These are phyloP conservation scores for Colletotrichum neosansevieriae DNA, from an alignment of 2,329 filamentous ascomycete genomes.

Conservation along the genomic window DNA sequence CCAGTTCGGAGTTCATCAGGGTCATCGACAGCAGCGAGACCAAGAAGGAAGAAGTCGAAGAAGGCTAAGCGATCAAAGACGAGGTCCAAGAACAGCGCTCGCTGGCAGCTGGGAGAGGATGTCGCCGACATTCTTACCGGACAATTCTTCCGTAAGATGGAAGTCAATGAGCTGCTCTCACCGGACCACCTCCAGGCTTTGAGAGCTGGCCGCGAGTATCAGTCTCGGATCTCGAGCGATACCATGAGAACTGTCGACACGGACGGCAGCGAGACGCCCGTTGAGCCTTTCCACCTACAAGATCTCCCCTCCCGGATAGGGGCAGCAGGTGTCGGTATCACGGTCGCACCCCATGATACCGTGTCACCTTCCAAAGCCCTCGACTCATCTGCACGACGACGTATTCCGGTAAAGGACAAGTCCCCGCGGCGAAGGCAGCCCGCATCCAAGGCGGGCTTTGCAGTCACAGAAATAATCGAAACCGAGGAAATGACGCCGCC, in stretches of 20 bases:
- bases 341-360: slow-evolving; percentile 46
- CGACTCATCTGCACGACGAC: slow-evolving; percentile 42
- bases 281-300: slow-evolving; percentile 64
- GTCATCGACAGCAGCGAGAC: slow-evolving; percentile 48
- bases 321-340: slow-evolving; percentile 51
- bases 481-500: slow-evolving; percentile 43
- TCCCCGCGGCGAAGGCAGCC: slow-evolving; percentile 20
- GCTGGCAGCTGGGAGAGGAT: slow-evolving; percentile 68
- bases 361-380: slow-evolving; percentile 44
- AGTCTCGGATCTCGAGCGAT: slow-evolving; percentile 47
- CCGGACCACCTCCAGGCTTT: slow-evolving; percentile 53
- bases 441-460: slow-evolving; percentile 22
- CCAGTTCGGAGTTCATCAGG: slow-evolving; percentile 47
- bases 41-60: slow-evolving; percentile 57
- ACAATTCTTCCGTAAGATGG: slow-evolving; percentile 65
- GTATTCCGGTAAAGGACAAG: slow-evolving; percentile 44
- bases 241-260: slow-evolving; percentile 44
- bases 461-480: slow-evolving; percentile 6
- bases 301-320: slow-evolving; percentile 58
- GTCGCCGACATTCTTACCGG: slow-evolving; percentile 68
- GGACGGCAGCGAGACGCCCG: slow-evolving; percentile 54
- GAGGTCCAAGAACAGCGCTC: slow-evolving; percentile 50
- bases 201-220: slow-evolving; percentile 48
- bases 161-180: slow-evolving; percentile 71
- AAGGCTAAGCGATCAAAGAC: slow-evolving; percentile 45